These are phyloP conservation scores for Dactylellina leptospora DNA, from an alignment of 2,329 filamentous ascomycete genomes.

Conservation along the genomic window DNA sequence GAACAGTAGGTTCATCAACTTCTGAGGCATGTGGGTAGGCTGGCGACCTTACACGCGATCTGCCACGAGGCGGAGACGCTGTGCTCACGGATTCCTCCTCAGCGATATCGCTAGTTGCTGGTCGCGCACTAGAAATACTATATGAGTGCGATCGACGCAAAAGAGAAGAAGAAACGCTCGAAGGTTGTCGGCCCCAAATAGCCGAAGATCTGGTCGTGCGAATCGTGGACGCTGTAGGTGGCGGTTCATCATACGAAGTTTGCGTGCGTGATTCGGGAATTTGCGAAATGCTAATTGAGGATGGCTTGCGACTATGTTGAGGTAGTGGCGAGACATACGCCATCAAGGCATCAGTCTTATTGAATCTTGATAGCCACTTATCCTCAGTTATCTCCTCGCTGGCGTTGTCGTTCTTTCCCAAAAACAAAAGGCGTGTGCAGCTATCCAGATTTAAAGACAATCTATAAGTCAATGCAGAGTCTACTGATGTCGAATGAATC, in stretches of 20 bases:
- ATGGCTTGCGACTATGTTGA: constrained; percentile 35
- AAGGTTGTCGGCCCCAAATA: constrained; percentile 45
- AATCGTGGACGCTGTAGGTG: constrained; percentile 38
- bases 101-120: constrained; percentile 39
- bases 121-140: constrained; percentile 39
- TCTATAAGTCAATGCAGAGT: constrained; percentile 45
- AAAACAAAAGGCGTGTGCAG: constrained; percentile 43
- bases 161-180: constrained; percentile 42
- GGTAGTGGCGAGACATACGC: constrained; percentile 41
- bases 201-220: constrained; percentile 37
- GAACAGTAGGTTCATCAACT: constrained; percentile 34
- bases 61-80: constrained; percentile 33
- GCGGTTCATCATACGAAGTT: constrained; percentile 41
- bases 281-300: constrained; percentile 41
- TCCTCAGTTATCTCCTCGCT: constrained; percentile 49
- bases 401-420: constrained; percentile 43
- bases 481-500: constrained; percentile 44
- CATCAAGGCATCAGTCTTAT: constrained; percentile 49
- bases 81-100: constrained; percentile 52
- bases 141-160: constrained; percentile 42
- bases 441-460: constrained; percentile 46
- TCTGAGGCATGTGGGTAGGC: constrained; percentile 30
- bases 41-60: constrained; percentile 42
- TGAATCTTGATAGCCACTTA: constrained; percentile 47
- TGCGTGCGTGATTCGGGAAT: constrained; percentile 36